phyloP scores from a whole-genome alignment of 257 asterid species.

The Solanum ossicruentum region DNA sequence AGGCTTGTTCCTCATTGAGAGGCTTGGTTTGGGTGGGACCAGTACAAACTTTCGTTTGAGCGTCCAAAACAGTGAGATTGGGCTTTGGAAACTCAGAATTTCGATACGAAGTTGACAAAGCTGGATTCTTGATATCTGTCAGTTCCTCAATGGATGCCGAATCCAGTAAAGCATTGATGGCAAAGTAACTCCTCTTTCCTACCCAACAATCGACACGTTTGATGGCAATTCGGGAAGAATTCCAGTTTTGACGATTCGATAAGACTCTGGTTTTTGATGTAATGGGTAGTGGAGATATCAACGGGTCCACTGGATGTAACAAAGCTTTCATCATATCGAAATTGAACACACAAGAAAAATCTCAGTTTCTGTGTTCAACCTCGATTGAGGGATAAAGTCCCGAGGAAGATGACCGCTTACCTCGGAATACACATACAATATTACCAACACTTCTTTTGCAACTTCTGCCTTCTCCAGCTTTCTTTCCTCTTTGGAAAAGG shows the following conservation, averaged over 20 bases:
- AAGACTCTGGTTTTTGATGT: slow-evolving; percentile 8
- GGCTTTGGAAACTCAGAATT: slow-evolving; percentile 36
- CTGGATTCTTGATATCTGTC: slow-evolving; percentile 36
- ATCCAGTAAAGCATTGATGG: slow-evolving; percentile 24
- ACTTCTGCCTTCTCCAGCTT: neutral
- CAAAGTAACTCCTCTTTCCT: neutral
- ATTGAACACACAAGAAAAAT: neutral
- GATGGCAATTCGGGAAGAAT: neutral
- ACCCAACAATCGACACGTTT: neutral
- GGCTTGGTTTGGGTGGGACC: slow-evolving; percentile 95
- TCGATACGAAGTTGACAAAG: slow-evolving; percentile 66
- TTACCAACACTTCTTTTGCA: neutral
- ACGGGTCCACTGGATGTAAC: slow-evolving; percentile 9
- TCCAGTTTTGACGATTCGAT: neutral
- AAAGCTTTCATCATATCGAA: slow-evolving; percentile 37
- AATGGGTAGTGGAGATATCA: slow-evolving; percentile 16
- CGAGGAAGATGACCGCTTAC: neutral
- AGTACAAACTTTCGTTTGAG: slow-evolving; percentile 87
- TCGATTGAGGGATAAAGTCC: neutral
- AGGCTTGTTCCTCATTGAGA: slow-evolving; percentile 79
- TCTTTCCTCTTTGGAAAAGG: neutral
- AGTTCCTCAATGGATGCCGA: slow-evolving; percentile 29
- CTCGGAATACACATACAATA: neutral
- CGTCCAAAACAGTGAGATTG: slow-evolving; percentile 75
- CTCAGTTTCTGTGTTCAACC: neutral